phyloP scores from a whole-genome alignment of 2,329 filamentous ascomycete species.

The Cryphonectria nitschkei region DNA sequence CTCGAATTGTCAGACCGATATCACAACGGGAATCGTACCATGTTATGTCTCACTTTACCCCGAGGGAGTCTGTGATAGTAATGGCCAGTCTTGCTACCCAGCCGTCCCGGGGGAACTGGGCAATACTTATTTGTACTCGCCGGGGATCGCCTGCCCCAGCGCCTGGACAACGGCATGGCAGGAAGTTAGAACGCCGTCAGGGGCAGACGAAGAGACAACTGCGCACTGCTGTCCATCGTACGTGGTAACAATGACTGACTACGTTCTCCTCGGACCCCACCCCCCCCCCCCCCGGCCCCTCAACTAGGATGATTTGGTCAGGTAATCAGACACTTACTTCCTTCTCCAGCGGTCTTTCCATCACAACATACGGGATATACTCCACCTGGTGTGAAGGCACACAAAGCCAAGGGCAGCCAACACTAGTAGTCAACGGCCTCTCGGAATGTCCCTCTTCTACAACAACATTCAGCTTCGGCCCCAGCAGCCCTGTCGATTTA shows the following conservation, averaged over 20 bases:
- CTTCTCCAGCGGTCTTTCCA: conserved; percentile 12
- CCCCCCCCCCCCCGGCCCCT: background rate
- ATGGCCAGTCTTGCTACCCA: conserved; percentile 23
- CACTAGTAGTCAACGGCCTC: conserved; percentile 24
- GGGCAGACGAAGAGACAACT: conserved; percentile 22
- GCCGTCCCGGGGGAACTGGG: conserved; percentile 16
- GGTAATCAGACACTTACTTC: background rate
- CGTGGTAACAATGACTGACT: background rate
- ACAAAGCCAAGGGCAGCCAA: conserved; percentile 15
- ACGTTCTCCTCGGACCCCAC: background rate
- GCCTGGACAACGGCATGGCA: conserved; percentile 25
- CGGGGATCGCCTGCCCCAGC: conserved; percentile 19
- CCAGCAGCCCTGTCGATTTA: conserved; percentile 10
- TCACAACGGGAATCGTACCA: conserved; percentile 11
- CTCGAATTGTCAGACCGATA: conserved; percentile 23
- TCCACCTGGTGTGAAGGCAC: conserved; percentile 26
- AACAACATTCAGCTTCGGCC: conserved; percentile 19
- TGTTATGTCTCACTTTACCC: conserved; percentile 24
- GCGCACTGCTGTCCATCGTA: conserved; percentile 27
- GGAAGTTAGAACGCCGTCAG: conserved; percentile 17
- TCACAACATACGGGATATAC: conserved; percentile 24
- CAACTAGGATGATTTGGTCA: background rate
- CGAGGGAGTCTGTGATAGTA: conserved; percentile 14
- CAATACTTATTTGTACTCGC: conserved; percentile 25
- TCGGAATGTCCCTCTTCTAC: conserved; percentile 25